Base-by-base conservation (phyloP, 2,329 filamentous ascomycete species). In the Raffaelea albimanens region DNA sequence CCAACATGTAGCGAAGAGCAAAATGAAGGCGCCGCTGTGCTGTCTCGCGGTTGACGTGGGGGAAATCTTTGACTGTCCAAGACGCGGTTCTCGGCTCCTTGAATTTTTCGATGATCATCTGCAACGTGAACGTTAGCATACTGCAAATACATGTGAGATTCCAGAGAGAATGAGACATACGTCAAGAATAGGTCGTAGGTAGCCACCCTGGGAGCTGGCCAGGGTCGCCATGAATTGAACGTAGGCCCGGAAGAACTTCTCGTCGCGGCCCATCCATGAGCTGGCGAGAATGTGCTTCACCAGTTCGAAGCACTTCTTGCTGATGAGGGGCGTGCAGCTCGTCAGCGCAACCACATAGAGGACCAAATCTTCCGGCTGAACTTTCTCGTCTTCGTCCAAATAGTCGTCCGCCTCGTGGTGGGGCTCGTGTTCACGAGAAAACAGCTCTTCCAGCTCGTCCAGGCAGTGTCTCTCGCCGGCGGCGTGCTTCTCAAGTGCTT, bases 191-290 rank as follows among this genome's bases (percentile, higher is more conserved):
- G 52, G 44, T 2, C 54, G 52, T 21, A 56, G 36, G 64, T 87
- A 94, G 14, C 79, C 82, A 40, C 86, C 83, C 58, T 96, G 87
- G 1, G 89, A 85, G 51, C 87, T 94, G 45, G 89, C 80, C 41
- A 98, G 69, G 34, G 82, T 80, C 18, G 78, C 77, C 21, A 87
- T 66, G 55, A 87, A 56, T 25, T 55, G 51, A 16, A 54, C 50
- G 43, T 86, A 89, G 45, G 79, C 76, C 56, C 78, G 77, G 48
- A 80, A 72, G 58, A 87, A 87, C 33, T 72, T 68, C 23, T 79
- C 75, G 51, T 83, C 79, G 48, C 80, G 73, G 10, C 78, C 80
- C 33, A 83, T 67, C 82, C 82, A 85, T 31, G 76, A 73, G 59
- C 75, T 80, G 46, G 70, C 66, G n/a, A 85, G 64, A 9, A 84